A percentile compares a stretch with the other conserved stretches of the same genome.
These are phyloP conservation scores for Fomitopsis palustris DNA, from an alignment of 1,284 basidiomycete genomes.

Conservation along the genomic window DNA sequence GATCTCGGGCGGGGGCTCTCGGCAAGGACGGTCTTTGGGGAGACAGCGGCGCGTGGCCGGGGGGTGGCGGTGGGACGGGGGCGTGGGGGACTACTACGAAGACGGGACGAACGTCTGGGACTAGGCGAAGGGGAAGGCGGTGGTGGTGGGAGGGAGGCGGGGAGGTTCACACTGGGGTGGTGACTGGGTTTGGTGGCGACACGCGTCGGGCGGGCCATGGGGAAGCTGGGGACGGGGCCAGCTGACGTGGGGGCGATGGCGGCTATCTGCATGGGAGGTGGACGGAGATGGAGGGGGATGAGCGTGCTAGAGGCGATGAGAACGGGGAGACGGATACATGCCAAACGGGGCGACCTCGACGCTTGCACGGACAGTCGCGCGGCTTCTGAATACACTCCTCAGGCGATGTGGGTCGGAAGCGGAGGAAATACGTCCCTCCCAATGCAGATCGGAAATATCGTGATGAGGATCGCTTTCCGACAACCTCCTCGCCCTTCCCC, in stretches of 20 bases:
- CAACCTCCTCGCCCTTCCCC: too few relatives aligned
- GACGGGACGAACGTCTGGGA: constrained; percentile 6
- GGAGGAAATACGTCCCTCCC: constrained; percentile 8
- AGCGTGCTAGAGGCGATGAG: background rate
- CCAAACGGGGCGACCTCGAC: background rate
- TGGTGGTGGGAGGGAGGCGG: background rate
- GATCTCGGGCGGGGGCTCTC: background rate
- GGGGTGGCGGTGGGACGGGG: background rate
- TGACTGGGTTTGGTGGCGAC: background rate
- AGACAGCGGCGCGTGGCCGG: background rate
- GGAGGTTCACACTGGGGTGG: background rate
- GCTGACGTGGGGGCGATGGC: constrained; percentile 3
- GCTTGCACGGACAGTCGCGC: background rate
- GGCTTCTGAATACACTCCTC: constrained; percentile 6
- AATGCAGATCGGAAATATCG: constrained; percentile 15
- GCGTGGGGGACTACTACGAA: background rate
- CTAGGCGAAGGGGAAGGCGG: background rate
- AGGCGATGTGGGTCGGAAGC: constrained; percentile 8
- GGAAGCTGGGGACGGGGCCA: background rate
- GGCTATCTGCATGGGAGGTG: constrained; percentile 1
- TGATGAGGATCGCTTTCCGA: constrained; percentile 15
- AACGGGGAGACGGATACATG: constrained; percentile 10
- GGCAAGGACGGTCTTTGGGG: background rate
- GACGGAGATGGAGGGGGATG: constrained; percentile 4
- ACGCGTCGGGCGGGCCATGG: constrained; percentile 7